Evolutionary conservation across 208 protist species (phyloP).

Genomic region (Angomonas desouzai): DNA sequence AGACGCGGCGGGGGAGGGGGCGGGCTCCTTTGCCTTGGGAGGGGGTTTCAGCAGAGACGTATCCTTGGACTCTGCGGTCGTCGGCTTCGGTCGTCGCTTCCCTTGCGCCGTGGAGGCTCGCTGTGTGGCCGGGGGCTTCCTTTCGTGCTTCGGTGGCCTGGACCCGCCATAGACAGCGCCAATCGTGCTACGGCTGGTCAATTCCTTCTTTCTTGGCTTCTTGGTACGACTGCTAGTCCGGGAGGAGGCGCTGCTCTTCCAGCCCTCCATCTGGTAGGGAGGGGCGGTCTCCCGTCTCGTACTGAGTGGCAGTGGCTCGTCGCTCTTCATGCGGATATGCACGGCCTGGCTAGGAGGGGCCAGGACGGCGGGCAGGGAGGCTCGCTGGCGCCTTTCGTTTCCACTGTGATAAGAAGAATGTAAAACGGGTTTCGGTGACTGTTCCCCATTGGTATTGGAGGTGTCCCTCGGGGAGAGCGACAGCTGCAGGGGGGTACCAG

Average conservation of each 20-base stretch:
- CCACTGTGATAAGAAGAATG: not conserved
- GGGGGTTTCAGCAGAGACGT: not conserved
- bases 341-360: not conserved
- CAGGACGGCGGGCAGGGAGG: not conserved
- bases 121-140: not conserved
- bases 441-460: not conserved
- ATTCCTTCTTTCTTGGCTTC: not conserved
- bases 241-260: not conserved
- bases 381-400: not conserved
- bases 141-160: not conserved
- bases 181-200: not conserved
- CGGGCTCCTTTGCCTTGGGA: not conserved
- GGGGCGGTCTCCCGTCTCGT: not conserved
- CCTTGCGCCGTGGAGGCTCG: conserved; percentile 4
- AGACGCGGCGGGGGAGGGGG: not conserved
- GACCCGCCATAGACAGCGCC: not conserved
- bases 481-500: not conserved
- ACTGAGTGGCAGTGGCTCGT: not conserved
- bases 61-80: not conserved
- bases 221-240: not conserved
- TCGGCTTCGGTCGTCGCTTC: not conserved
- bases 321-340: not conserved
- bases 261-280: not conserved
- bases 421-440: not conserved
- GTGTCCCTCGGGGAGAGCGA: not conserved